Conservation (phyloP, 306 rosid genomes). For the Crataegus laevigata region DNA sequence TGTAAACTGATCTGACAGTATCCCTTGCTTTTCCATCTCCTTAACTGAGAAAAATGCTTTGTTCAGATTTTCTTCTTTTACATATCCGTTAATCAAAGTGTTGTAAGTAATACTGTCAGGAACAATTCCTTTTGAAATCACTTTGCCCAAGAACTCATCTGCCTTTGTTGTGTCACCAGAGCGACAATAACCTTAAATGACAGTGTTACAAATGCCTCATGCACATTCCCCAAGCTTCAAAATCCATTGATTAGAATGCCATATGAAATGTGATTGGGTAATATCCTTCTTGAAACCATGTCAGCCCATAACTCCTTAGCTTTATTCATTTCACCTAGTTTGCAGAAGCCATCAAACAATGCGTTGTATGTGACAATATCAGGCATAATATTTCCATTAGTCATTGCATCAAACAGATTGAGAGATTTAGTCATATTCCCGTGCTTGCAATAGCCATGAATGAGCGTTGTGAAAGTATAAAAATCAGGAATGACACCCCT, state of each 20-base stretch:
- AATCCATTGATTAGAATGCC: conserved; percentile 73
- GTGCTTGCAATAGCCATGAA: conserved; percentile 68
- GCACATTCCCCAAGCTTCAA: conserved; percentile 55
- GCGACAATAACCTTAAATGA: conserved; percentile 71
- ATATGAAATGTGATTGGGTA: conserved; percentile 60
- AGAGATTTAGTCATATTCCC: conserved; percentile 69
- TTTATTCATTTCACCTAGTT: conserved; percentile 67
- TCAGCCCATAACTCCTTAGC: conserved; percentile 71
- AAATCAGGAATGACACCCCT: conserved; percentile 86
- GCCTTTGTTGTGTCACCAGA: conserved; percentile 54
- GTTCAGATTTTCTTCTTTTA: conserved; percentile 64
- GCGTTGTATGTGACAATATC: conserved; percentile 80
- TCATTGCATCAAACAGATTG: conserved; percentile 52
- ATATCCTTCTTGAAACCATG: conserved; percentile 48
- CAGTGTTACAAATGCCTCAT: conserved; percentile 75
- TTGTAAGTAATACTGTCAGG: conserved; percentile 78
- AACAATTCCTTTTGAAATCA: conserved; percentile 53
- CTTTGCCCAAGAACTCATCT: conserved; percentile 47
- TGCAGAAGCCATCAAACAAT: conserved; percentile 82
- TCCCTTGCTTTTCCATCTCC: conserved; percentile 66
- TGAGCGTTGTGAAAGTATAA: conserved; percentile 76
- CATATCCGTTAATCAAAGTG: conserved; percentile 68
- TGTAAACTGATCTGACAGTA: conserved; percentile 56
- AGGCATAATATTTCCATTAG: conserved; percentile 55
- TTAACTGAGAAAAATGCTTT: conserved; percentile 49